These are phyloP conservation scores for Penicillium coffeae DNA, from an alignment of 495 filamentous ascomycete species.

Conservation along the genomic window DNA sequence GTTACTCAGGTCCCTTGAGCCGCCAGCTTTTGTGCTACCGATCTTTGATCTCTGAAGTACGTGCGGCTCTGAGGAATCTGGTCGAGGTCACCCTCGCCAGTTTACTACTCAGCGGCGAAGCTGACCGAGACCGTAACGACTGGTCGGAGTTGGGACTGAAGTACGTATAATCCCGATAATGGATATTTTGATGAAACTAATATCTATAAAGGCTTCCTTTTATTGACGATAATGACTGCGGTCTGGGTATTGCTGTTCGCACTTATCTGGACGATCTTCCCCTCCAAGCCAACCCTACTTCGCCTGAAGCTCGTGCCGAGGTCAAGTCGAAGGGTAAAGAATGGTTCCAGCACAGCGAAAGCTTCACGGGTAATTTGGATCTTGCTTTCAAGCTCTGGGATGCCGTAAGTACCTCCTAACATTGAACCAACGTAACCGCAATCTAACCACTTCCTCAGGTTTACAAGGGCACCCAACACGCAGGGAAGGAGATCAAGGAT, in stretches of 20 bases:
- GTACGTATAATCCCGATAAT: constrained; percentile 46
- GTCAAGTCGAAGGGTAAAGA: constrained; percentile 61
- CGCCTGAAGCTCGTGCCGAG: constrained; percentile 55
- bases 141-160: constrained; percentile 64
- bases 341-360: constrained; percentile 72
- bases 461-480: constrained; percentile 61
- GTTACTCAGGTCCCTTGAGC: constrained; percentile 92
- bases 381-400: constrained; percentile 80
- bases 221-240: constrained; percentile 75
- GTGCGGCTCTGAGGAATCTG: constrained; percentile 71
- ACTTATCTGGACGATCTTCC: constrained; percentile 84
- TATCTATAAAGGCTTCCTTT: constrained; percentile 72
- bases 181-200: constrained; percentile 28
- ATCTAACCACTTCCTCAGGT: constrained; percentile 38
- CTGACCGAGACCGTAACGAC: constrained; percentile 65
- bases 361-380: constrained; percentile 73
- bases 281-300: constrained; percentile 50
- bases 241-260: constrained; percentile 84
- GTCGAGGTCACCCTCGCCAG: constrained; percentile 75
- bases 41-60: constrained; percentile 74
- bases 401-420: constrained; percentile 54
- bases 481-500: constrained; percentile 62
- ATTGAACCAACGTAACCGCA: no score
- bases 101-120: constrained; percentile 75
- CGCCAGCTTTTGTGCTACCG: constrained; percentile 85